These are phyloP conservation scores for Cerioporus squamosus DNA, from an alignment of 1,284 basidiomycete genomes.

Conservation along the genomic window DNA sequence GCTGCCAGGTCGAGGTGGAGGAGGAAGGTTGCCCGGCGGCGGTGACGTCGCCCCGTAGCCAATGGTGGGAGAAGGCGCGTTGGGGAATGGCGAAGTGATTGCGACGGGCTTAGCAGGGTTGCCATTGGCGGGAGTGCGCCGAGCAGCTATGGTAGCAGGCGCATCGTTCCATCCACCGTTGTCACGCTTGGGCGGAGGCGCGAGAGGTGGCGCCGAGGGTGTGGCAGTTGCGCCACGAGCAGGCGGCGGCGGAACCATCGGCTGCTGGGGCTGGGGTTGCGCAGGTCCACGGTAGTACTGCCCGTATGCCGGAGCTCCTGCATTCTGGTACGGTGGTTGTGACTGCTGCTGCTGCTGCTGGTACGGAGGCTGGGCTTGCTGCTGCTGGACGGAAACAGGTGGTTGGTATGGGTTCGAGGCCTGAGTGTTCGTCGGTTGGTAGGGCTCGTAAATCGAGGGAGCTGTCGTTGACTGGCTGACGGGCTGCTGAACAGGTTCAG, in stretches of 20 bases:
- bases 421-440: constrained; percentile 18
- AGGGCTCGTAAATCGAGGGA: constrained; percentile 30
- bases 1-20: constrained; percentile 67
- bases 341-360: constrained; percentile 12
- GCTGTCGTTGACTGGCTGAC: constrained; percentile 20
- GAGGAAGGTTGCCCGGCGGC: constrained; percentile 46
- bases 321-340: constrained; percentile 30
- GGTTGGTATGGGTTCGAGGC: constrained; percentile 31
- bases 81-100: constrained; percentile 92
- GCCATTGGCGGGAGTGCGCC: constrained; percentile 57
- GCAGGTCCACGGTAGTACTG: constrained; percentile 29
- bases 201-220: constrained; percentile 31
- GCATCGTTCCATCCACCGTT: constrained; percentile 94
- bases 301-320: constrained; percentile 24
- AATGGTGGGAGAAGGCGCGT: constrained; percentile 54
- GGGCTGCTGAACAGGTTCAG: constrained; percentile 19
- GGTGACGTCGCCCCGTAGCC: constrained; percentile 48
- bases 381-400: constrained; percentile 36
- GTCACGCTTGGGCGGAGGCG: constrained; percentile 56
- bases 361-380: background rate
- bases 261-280: constrained; percentile 29
- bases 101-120: constrained; percentile 61
- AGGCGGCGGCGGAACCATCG: constrained; percentile 27
- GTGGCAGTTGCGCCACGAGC: constrained; percentile 26
- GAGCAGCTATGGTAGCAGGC: constrained; percentile 56